Evolutionary conservation across 495 filamentous ascomycete species (phyloP).

Genomic region (Aspergillus bertholletiae): DNA sequence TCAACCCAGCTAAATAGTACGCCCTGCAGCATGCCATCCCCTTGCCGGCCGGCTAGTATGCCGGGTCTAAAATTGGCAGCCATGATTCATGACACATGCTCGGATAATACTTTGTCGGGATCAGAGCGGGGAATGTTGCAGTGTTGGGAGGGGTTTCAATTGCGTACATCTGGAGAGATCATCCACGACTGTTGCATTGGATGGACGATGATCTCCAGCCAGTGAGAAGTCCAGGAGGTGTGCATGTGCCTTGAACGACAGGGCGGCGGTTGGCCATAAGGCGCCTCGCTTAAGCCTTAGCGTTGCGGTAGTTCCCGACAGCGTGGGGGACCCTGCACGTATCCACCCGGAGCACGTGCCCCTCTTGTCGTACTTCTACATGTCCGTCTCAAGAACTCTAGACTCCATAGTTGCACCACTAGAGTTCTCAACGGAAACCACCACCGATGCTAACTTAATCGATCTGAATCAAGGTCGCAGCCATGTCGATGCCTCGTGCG

Average conservation of each 20-base stretch:
- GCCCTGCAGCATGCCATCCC: not conserved
- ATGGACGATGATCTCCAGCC: not conserved
- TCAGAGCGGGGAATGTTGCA: not conserved
- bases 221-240: not conserved
- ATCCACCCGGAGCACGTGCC: not conserved
- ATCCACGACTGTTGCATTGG: not conserved
- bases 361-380: not conserved
- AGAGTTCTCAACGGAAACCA: too few relatives aligned
- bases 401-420: too few relatives aligned
- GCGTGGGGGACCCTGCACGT: not conserved
- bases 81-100: conserved; percentile 1
- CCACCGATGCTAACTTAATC: too few relatives aligned
- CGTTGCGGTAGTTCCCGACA: not conserved
- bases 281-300: not conserved
- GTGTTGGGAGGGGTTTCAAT: not conserved
- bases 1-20: not conserved
- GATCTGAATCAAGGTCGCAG: too few relatives aligned
- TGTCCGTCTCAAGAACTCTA: too few relatives aligned
- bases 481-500: too few relatives aligned
- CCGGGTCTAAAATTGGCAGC: not conserved
- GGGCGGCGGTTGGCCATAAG: not conserved
- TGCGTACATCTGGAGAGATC: too few relatives aligned
- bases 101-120: not conserved
- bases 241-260: not conserved
- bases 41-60: too few relatives aligned